Conservation (phyloP, 495 filamentous ascomycete species). For the Penicillium paradoxum region DNA sequence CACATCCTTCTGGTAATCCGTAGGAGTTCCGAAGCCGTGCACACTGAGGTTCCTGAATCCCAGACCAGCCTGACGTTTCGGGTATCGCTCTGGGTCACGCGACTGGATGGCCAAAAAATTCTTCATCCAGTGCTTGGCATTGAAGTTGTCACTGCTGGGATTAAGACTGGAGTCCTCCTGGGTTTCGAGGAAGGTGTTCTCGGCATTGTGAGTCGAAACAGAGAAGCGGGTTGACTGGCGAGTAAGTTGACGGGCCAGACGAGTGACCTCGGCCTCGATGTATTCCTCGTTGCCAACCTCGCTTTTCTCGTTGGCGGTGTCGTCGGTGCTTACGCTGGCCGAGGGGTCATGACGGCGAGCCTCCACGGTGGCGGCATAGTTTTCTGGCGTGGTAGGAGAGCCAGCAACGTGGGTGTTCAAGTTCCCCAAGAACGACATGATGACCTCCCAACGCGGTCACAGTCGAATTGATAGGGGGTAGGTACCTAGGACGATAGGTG, state of each 20-base stretch:
- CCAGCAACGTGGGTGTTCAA: constrained; percentile 31
- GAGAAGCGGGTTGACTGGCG: constrained; percentile 41
- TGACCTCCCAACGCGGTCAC: constrained; percentile 9
- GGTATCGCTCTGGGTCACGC: constrained; percentile 46
- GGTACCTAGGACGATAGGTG: not conserved
- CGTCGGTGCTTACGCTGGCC: constrained; percentile 24
- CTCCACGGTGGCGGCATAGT: constrained; percentile 11
- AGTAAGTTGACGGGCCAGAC: constrained; percentile 46
- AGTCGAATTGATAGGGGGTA: not conserved
- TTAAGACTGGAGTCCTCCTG: constrained; percentile 43
- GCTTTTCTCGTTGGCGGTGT: constrained; percentile 23
- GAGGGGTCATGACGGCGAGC: constrained; percentile 19
- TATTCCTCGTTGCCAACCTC: constrained; percentile 28
- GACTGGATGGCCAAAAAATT: constrained; percentile 45
- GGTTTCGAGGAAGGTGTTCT: constrained; percentile 43
- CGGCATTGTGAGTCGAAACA: constrained; percentile 19
- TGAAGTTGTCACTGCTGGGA: constrained; percentile 45
- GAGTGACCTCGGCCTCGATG: constrained; percentile 36
- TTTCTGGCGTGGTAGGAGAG: constrained; percentile 3
- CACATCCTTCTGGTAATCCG: constrained; percentile 81
- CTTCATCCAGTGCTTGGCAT: constrained; percentile 48
- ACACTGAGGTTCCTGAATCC: constrained; percentile 62
- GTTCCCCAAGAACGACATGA: constrained; percentile 40
- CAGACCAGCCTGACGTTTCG: constrained; percentile 40
- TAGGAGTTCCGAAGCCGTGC: constrained; percentile 69